phyloP scores from a whole-genome alignment of 495 filamentous ascomycete species.

The Penicillium alfredii region DNA sequence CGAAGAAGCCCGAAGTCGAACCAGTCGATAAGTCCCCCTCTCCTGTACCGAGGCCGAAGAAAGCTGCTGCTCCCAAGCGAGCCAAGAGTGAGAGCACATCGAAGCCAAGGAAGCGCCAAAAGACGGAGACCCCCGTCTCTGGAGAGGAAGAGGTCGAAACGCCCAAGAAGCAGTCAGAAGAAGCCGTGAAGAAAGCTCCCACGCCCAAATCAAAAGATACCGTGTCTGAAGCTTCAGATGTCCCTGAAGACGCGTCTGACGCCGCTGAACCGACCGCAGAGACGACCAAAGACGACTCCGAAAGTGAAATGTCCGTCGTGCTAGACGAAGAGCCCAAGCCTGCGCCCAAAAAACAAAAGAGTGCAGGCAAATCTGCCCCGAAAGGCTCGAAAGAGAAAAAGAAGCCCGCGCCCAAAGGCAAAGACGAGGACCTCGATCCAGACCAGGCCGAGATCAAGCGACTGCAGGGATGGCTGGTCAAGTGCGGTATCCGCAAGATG shows the following conservation, averaged over 20 bases:
- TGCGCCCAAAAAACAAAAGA: conserved; percentile 43
- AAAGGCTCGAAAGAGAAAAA: conserved; percentile 28
- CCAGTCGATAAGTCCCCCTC: conserved; percentile 6
- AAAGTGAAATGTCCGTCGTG: conserved; percentile 75
- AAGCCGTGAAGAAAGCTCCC: conserved; percentile 18
- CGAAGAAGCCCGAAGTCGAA: conserved; percentile 8
- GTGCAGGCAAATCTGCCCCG: conserved; percentile 19
- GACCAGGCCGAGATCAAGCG: conserved; percentile 80
- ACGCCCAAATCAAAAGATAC: conserved; percentile 17
- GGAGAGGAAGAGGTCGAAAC: conserved; percentile 26
- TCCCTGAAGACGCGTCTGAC: conserved; percentile 17
- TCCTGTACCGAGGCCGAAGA: conserved; percentile 19
- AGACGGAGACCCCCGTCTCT: conserved; percentile 26
- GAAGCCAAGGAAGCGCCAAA: conserved; percentile 33
- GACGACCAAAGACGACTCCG: conserved; percentile 48
- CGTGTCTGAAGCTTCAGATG: conserved; percentile 19
- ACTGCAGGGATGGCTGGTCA: conserved; percentile 80
- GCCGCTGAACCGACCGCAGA: conserved; percentile 22
- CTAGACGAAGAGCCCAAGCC: conserved; percentile 61
- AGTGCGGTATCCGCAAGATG: conserved; percentile 91
- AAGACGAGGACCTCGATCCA: conserved; percentile 50
- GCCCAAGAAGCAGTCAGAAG: conserved; percentile 17
- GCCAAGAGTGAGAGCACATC: conserved; percentile 15
- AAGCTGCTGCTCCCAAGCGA: conserved; percentile 23
- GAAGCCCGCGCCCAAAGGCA: conserved; percentile 26